Base-by-base conservation (phyloP, 2,329 filamentous ascomycete genomes). In the Setomelanomma holmii region DNA sequence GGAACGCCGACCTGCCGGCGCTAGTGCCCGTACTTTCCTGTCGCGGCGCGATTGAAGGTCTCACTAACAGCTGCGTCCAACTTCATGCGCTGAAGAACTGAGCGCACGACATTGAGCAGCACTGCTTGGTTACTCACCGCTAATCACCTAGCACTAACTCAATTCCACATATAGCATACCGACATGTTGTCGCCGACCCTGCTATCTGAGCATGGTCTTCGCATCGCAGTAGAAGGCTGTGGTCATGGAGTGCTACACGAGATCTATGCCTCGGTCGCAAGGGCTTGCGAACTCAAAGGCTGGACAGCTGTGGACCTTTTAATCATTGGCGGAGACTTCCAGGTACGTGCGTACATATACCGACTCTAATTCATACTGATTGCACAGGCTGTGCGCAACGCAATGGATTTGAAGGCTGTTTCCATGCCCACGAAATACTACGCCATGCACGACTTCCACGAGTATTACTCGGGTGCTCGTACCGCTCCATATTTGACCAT, bases 321-420 rank as follows among this genome's bases (percentile, higher is more conserved):
- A 61, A 96, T 99, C 67, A 96, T 99, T 65, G 91, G 93, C 49
- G 95, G 95, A 22, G 95, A 99, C 72, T 99, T 99, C 61, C 91
- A 97, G 80, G 89, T 89, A 77, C 27, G 71, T 27, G 1, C 20
- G 10, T 17, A 4, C 10, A 40, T 8, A 19, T 20, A 23, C 27
- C 3, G 10, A 21, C 1, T 33, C 20, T 14, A 10, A 8, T 8
- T 40, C 46, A 34, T 12, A 50, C 61, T 73, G 40, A 74, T 56
- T 48, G 33, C 24, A 21, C 23, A 92, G 88, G 88, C 95, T 36
- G 87, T 93, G 33, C 90, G 95, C 64, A 98, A 98, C 79, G 87
- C 90, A 8, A 83, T 87, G 58, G 95, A 99, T 73, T 81, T 98
- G 58, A 89, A 88, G 55, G 88, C 91, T 73, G 96, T 98, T 83